Conservation (phyloP, 129 eudicot species). For the Ambrosia trifida region DNA sequence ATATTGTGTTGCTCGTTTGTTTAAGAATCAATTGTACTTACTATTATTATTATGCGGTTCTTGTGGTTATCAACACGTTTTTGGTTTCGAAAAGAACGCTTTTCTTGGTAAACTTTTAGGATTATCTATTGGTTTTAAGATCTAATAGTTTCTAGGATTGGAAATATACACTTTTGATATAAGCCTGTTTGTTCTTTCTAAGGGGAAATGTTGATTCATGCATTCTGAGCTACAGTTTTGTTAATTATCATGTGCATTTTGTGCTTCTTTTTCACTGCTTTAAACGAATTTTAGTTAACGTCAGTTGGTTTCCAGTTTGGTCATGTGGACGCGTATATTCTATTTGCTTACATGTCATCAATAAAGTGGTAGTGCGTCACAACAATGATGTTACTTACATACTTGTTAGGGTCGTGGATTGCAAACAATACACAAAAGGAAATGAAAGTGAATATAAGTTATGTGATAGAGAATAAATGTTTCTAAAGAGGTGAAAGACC, state of each 20-base stretch:
- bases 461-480: neutral
- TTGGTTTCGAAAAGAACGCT: too few relatives aligned
- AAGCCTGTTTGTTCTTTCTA: too few relatives aligned
- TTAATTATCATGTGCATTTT: neutral
- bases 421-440: neutral
- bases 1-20: neutral
- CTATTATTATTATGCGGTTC: too few relatives aligned
- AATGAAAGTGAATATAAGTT: neutral
- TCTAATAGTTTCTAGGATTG: neutral
- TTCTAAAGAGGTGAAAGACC: neutral
- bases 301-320: constrained; percentile 11
- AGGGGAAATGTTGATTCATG: neutral
- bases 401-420: constrained; percentile 1
- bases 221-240: neutral
- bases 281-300: neutral
- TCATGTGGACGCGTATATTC: neutral
- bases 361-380: neutral
- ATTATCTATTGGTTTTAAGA: neutral
- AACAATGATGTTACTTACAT: neutral
- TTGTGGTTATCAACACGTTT: too few relatives aligned
- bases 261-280: neutral
- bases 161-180: neutral
- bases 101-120: neutral
- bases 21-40: too few relatives aligned
- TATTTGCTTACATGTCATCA: neutral